Base-by-base conservation (phyloP, 2,329 filamentous ascomycete genomes). In the Penicillium psychrosexuale region DNA sequence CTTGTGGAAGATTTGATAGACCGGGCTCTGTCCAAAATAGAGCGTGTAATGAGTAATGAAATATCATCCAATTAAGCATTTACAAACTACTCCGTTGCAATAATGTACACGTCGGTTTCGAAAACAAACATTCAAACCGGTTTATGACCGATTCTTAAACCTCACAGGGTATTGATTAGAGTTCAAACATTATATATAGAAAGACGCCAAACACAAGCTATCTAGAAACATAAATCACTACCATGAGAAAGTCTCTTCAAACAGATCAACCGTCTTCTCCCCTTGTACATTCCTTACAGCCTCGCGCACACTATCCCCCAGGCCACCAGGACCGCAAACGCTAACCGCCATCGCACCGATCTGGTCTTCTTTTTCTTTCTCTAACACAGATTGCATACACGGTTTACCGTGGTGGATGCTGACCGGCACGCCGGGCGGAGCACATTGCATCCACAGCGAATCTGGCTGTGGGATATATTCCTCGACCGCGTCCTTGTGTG, bases 211-310 rank as follows among this genome's bases (percentile, higher is more conserved):
- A 42, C 22, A 4, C 11, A 28, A 15, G 13, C 28, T 19, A 53
- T 40, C 11, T 7, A 27, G 24, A 43, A 22, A 36, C 22, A 40
- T 1, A 33, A 13, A 2, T 12, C 28, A 15, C 3, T 64, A 74
- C 70, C 72, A 74, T 0, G 69, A 70, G 56, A 73, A 74, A 2
- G 68, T 57, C 58, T 73, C 71, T 45, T 73, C 71, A 31, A 70
- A 70, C 6, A 74, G 53, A 62, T 73, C 69, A 13, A 74, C 65
- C 8, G 63, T 65, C 48, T 65, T 66, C 37, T 64, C 61, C 2
- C 65, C 63, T 44, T 72, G 67, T 7, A 61, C 58, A 53, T 60
- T 48, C 8, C 69, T 57, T 15, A 73, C 71, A 3, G 69, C 66
- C 49, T 64, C 56, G 6, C 72, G 58, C n/a, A 74, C 69, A 54